Evolutionary conservation across 805 yeast species (phyloP), one percentile per base, ranked within the genome.

Genomic region (Wickerhamomyces queroliae): DNA sequence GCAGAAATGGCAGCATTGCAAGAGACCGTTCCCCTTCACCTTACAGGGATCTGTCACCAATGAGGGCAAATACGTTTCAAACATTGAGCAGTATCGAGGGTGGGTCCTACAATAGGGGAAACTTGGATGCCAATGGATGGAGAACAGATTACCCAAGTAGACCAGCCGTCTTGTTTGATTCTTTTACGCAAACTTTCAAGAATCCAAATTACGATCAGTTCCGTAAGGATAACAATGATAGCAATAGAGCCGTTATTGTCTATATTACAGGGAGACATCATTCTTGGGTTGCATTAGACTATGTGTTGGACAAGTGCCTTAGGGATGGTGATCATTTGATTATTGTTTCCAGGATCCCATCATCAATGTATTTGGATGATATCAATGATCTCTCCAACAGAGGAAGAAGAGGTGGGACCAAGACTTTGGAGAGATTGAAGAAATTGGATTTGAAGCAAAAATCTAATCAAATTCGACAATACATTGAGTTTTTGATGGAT

Each of bases 251-350:
- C 2, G 65, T 83, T 5, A 53, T 84, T 55, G 78, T 81, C 22
- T 83, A 83, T 53, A 65, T 85, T 23, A 69, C 80, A 47, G 95
- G 88, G 3, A 64, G 91, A 43, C 69, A 65, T 40, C 91, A 84
- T 62, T 81, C 93, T 0, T 85, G 95, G 95, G 87, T 83, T 10
- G 79, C 88, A 1, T 58, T 85, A 21, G 95, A 85, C 56, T 85
- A 85, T 80, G 64, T 76, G 7, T 59, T 83, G 39, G 67, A 66
- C 35, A 62, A 67, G 31, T 61, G 81, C 11, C 58, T 81, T 3
- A 77, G 74, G 47, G 65, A 78, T 48, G 86, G 88, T 8, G 95
- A 85, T 57, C 70, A 78, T 12, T 59, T 85, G 11, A 74, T 84
- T 4, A 70, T 85, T 7, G 72, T 77, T 6, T 70, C 89, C 1